Evolutionary conservation across 768 basidiomycete species (phyloP).

Genomic region (Suillus variegatus): DNA sequence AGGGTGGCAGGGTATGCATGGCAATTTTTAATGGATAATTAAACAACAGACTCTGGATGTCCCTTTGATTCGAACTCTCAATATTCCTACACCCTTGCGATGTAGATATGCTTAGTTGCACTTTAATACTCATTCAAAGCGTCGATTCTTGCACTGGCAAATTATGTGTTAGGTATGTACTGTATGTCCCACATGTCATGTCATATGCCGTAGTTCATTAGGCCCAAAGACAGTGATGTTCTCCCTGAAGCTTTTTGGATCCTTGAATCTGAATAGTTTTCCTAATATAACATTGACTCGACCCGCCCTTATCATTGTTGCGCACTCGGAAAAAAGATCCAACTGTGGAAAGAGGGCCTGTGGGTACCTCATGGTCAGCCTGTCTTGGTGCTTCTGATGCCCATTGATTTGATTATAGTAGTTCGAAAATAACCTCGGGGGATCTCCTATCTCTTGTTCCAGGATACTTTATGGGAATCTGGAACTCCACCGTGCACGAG

Average conservation of each 20-base stretch:
- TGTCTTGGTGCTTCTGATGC: background rate
- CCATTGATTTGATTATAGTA: background rate
- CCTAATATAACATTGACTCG: background rate
- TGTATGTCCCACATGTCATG: background rate
- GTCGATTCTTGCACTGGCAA: background rate
- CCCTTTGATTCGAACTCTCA: background rate
- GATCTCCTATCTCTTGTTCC: background rate
- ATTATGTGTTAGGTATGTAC: background rate
- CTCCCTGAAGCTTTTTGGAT: background rate
- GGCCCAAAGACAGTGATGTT: background rate
- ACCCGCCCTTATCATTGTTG: background rate
- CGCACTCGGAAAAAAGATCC: background rate
- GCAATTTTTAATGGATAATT: constrained; percentile 17
- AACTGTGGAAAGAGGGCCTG: background rate
- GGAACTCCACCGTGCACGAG: background rate
- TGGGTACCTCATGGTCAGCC: background rate
- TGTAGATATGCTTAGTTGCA: background rate
- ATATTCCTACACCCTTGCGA: background rate
- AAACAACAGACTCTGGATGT: background rate
- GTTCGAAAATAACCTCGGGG: background rate
- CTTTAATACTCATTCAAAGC: background rate
- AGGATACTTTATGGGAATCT: background rate
- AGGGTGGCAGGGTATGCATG: constrained; percentile 20
- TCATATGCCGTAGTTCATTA: background rate
- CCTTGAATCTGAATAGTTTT: background rate